Percentiles rank a stretch among this genome's conserved stretches.
Evolutionary conservation across 306 rosid genomes (phyloP).

Genomic region (Begonia masoniana): DNA sequence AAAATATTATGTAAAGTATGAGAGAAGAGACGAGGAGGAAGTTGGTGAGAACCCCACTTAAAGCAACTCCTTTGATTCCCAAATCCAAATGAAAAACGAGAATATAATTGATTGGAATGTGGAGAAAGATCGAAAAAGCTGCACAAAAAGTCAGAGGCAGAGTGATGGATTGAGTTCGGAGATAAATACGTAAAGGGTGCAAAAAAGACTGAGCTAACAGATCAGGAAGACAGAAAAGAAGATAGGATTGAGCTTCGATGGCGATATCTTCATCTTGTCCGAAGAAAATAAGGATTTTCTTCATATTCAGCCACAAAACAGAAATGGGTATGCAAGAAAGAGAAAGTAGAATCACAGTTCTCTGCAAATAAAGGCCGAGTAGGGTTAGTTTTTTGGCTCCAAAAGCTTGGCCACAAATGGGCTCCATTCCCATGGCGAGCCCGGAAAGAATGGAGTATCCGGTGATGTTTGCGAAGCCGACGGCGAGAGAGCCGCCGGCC

Average conservation of each 20-base stretch:
- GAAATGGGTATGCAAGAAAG: constrained; percentile 63
- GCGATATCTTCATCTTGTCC: constrained; percentile 67
- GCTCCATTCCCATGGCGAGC: constrained; percentile 87
- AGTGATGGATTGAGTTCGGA: constrained; percentile 68
- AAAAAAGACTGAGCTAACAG: constrained; percentile 69
- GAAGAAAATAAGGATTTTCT: constrained; percentile 42
- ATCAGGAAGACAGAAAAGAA: constrained; percentile 77
- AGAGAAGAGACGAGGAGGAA: constrained; percentile 52
- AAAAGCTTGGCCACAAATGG: constrained; percentile 81
- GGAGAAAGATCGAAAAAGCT: constrained; percentile 44
- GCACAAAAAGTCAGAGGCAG: constrained; percentile 79
- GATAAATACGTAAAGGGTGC: constrained; percentile 82
- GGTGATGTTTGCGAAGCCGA: constrained; percentile 83
- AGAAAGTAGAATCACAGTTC: constrained; percentile 47
- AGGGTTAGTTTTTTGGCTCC: constrained; percentile 55
- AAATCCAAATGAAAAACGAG: constrained; percentile 39
- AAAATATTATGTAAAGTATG: constrained; percentile 36
- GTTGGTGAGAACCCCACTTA: constrained; percentile 67
- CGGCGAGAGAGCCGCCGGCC: constrained; percentile 80
- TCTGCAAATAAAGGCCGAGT: constrained; percentile 65
- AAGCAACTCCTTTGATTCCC: constrained; percentile 73
- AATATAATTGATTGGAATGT: constrained; percentile 61
- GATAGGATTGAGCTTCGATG: constrained; percentile 51
- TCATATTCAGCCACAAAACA: constrained; percentile 65
- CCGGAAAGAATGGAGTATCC: constrained; percentile 91